Base-by-base conservation (phyloP, 2,329 filamentous ascomycete species). In the Balansia obtecta region DNA sequence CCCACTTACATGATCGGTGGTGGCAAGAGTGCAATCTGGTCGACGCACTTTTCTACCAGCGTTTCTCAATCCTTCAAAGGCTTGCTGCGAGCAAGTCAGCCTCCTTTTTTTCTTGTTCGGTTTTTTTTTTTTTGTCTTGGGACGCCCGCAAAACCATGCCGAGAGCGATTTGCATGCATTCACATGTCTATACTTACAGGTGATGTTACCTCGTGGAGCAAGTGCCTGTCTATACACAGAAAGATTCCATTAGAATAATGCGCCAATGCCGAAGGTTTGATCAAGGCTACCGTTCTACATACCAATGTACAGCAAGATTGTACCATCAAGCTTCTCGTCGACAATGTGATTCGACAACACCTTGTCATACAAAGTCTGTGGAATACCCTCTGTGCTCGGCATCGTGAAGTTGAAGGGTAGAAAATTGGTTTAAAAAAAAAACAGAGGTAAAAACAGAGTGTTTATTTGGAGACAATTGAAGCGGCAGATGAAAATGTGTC, bases 171-270 rank as follows among this genome's bases (percentile, higher is more conserved):
- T 49, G 48, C n/a, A 32, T n/a, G 45, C n/a, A 16, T 40, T 16
- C n/a, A 50, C 38, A 27, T 15, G 48, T 5, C 15, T 43, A 15
- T 16, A 47, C 83, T 65, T 78, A 89, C 86, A 56, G 93, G 93
- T 61, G 91, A 96, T 61, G 93, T 98, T 66, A 98, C 93, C 76
- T 98, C 93, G 68, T 98, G 93, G 55, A 97, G 90, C 55, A 98
- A 78, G 76, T 98, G 93, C 68, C 93, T 81, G 71, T 95, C 88
- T 90, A 61, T 51, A 49, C 16, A 59, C 20, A 30, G 20, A 27
- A 22, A 13, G n/a, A 4, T 12, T 10, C 11, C 5, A 20, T n/a
- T 37, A 20, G 6, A 27, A 30, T 11, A 13, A 13, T 9, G 18
- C 10, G 13, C 16, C 22, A 15, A 7, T 15, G 30, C 39, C 8